phyloP scores from a whole-genome alignment of 306 rosid genomes.

The Cucurbita maxima region DNA sequence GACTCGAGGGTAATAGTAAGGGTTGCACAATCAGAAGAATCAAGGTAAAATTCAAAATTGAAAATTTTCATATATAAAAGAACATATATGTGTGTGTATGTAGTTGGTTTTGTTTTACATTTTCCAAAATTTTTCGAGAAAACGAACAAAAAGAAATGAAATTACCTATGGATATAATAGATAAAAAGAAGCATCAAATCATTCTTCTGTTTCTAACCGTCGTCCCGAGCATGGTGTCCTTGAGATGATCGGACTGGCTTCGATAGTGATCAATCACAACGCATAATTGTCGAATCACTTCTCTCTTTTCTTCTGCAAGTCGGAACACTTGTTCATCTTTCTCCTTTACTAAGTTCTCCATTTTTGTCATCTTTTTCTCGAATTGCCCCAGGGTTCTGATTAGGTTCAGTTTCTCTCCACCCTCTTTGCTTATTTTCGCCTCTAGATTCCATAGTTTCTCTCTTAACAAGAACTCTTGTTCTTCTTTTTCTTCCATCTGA shows the following conservation, averaged over 20 bases:
- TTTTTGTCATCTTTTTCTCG: slow-evolving; percentile 34
- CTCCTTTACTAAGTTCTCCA: slow-evolving; percentile 36
- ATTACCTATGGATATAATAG: background rate
- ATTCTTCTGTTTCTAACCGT: slow-evolving; percentile 1
- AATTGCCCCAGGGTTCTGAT: slow-evolving; percentile 25
- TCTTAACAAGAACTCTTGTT: slow-evolving; percentile 27
- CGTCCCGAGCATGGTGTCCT: slow-evolving; percentile 16
- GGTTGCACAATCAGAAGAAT: no score
- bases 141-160: background rate
- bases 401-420: slow-evolving; percentile 45
- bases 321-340: slow-evolving; percentile 37
- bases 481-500: slow-evolving; percentile 32
- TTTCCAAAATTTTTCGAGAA: background rate
- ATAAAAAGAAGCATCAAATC: background rate
- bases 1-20: no score
- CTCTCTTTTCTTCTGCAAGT: slow-evolving; percentile 56
- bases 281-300: slow-evolving; percentile 73
- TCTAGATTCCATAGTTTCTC: slow-evolving; percentile 46
- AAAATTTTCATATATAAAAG: background rate
- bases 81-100: background rate
- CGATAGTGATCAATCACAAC: slow-evolving; percentile 51
- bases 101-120: background rate
- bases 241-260: slow-evolving; percentile 28
- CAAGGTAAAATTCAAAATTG: no score
- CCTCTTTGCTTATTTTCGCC: slow-evolving; percentile 39